Conservation (phyloP, 495 filamentous ascomycete genomes). For the Penicillium tannophilum region DNA sequence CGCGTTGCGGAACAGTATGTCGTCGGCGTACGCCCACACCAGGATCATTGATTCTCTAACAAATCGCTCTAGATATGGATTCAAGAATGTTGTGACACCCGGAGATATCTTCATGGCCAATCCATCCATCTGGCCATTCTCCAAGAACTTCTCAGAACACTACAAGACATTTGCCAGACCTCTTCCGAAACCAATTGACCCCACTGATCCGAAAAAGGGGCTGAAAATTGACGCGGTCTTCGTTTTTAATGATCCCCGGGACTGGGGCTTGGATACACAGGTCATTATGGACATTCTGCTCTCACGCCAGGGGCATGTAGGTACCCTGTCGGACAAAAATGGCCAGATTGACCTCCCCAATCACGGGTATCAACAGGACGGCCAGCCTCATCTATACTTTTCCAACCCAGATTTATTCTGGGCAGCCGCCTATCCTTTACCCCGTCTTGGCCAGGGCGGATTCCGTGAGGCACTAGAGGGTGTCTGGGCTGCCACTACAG, state of each 20-base stretch:
- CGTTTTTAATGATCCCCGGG: conserved; percentile 87
- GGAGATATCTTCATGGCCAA: conserved; percentile 77
- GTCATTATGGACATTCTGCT: conserved; percentile 80
- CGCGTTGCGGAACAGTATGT: conserved; percentile 65
- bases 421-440: conserved; percentile 80
- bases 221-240: conserved; percentile 83
- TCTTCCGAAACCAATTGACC: conserved; percentile 46
- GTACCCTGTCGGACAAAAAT: conserved; percentile 70
- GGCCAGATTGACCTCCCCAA: conserved; percentile 60
- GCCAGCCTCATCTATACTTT: conserved; percentile 82
- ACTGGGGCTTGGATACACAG: conserved; percentile 89
- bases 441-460: conserved; percentile 88
- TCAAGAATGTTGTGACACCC: conserved; percentile 80
- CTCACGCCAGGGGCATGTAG: conserved; percentile 70
- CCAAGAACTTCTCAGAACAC: conserved; percentile 57
- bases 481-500: conserved; percentile 72
- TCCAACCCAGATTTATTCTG: conserved; percentile 89
- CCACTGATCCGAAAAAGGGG: conserved; percentile 41
- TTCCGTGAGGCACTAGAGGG: conserved; percentile 83
- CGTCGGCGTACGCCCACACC: neutral
- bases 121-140: conserved; percentile 81
- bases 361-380: conserved; percentile 72
- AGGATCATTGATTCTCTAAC: neutral
- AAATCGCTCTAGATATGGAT: conserved; percentile 66
- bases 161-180: conserved; percentile 65